phyloP scores from a whole-genome alignment of 2,329 filamentous ascomycete genomes.

The Spiromastix sp. region DNA sequence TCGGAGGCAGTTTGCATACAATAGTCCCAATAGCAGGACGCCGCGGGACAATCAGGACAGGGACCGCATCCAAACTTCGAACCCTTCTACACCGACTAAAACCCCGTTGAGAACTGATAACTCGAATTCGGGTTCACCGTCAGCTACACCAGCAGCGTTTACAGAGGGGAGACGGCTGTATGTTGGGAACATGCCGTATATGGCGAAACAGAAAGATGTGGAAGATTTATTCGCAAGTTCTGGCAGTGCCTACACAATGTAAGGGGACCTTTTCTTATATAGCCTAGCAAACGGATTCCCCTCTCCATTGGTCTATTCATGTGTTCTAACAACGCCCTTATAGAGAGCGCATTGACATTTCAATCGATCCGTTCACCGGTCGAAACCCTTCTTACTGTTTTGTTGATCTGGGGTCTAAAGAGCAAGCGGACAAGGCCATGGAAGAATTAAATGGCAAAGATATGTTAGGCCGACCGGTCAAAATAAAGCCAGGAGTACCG shows the following conservation, averaged over 20 bases:
- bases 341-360: conserved; percentile 54
- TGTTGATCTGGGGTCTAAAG: conserved; percentile 51
- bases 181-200: conserved; percentile 46
- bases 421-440: conserved; percentile 49
- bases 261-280: conserved; percentile 7
- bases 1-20: not conserved
- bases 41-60: not conserved
- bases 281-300: not conserved
- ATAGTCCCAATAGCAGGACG: not conserved
- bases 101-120: conserved; percentile 19
- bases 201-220: conserved; percentile 42
- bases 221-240: conserved; percentile 36
- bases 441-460: conserved; percentile 43
- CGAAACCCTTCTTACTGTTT: conserved; percentile 68
- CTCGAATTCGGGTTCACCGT: conserved; percentile 8
- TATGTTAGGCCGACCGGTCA: conserved; percentile 50
- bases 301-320: not conserved
- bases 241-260: conserved; percentile 21
- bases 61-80: not conserved
- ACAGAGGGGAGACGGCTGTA: conserved; percentile 38
- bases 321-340: conserved; percentile 4
- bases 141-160: conserved; percentile 26
- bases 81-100: conserved; percentile 14
- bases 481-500: conserved; percentile 55
- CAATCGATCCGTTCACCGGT: conserved; percentile 56